Base-by-base conservation (phyloP, 257 asterid genomes). In the Jacaranda mimosifolia region DNA sequence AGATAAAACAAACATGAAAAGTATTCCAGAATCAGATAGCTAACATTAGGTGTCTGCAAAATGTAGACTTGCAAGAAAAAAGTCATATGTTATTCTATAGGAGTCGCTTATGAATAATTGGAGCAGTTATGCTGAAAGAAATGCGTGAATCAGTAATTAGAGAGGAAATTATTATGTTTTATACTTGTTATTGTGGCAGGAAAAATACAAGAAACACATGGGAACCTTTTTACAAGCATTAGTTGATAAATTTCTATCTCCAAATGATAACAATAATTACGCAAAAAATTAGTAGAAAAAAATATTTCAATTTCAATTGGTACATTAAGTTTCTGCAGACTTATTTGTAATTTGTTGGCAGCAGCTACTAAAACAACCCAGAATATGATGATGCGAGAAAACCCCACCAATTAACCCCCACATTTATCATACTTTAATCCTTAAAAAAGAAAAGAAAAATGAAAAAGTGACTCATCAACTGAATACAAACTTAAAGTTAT, bases 141-240 rank as follows among this genome's bases (percentile, higher is more conserved):
- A 42, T 43, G 49, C 51, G 46, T 26, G 1, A 56, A 39, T 56
- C 52, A 18, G 53, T 43, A 68, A 68, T 46, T n/a, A 17, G 40
- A 4, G 38, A 11, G 15, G n/a, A 18, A 21, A 59, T 1, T 3
- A 43, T 43, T 18, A 21, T 7, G 21, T 5, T 14, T 40, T 60
- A 73, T 67, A 36, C 32, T 19, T 13, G 13, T n/a, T 78, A 68
- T 77, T 59, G 51, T 26, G 68, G 7, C n/a, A 68, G 57, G 12
- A 63, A 58, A 73, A 73, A 8, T 7, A 17, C 10, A 76, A 62
- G 75, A 70, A 64, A 64, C 55, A 71, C 14, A 80, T 43, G 71
- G 9, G 48, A 63, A 80, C 45, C 43, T 56, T 26, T 26, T 26
- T 26, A 26, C 32, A 26, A 26, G 32, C 32, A 26, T 26, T 2